phyloP scores from a whole-genome alignment of 192 early-diverging fungal genomes.

The Coemansia sp. region DNA sequence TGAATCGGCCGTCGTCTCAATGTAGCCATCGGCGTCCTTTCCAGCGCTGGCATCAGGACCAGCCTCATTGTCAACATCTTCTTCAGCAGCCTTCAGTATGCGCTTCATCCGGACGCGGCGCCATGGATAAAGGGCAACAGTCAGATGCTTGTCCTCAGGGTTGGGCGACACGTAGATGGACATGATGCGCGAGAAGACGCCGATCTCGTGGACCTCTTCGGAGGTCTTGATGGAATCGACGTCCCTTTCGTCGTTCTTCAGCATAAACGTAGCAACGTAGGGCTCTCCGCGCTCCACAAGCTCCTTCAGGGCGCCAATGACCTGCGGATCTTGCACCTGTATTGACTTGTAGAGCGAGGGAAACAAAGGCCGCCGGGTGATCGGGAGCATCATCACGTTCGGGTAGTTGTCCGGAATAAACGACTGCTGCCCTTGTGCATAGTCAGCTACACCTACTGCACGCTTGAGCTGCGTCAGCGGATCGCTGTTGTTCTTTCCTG shows the following conservation, averaged over 20 bases:
- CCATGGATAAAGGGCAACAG: constrained; percentile 95
- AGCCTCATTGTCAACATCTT: neutral
- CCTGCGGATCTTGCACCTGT: constrained; percentile 91
- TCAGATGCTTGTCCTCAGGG: constrained; percentile 78
- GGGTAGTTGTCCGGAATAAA: constrained; percentile 91
- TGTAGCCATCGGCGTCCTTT: neutral
- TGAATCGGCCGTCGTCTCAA: neutral
- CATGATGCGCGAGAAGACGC: constrained; percentile 97
- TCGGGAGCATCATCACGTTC: constrained; percentile 89
- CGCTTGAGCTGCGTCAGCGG: constrained; percentile 51
- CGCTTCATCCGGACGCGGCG: constrained; percentile 79
- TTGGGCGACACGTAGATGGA: constrained; percentile 82
- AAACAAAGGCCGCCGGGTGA: constrained; percentile 90
- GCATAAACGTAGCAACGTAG: constrained; percentile 94
- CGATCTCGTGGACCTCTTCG: constrained; percentile 82
- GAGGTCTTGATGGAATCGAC: constrained; percentile 75
- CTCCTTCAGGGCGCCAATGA: constrained; percentile 88
- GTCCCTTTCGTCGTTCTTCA: constrained; percentile 88
- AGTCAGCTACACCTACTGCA: constrained; percentile 63
- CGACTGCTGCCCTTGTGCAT: constrained; percentile 67
- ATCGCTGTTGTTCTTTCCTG: constrained; percentile 15
- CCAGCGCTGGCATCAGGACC: constrained; percentile 1
- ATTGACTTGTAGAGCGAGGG: constrained; percentile 99
- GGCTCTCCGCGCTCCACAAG: constrained; percentile 90
- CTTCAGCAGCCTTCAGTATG: constrained; percentile 19